phyloP scores from a whole-genome alignment of 2,329 filamentous ascomycete species.

The Raffaelea ambrosiae region DNA sequence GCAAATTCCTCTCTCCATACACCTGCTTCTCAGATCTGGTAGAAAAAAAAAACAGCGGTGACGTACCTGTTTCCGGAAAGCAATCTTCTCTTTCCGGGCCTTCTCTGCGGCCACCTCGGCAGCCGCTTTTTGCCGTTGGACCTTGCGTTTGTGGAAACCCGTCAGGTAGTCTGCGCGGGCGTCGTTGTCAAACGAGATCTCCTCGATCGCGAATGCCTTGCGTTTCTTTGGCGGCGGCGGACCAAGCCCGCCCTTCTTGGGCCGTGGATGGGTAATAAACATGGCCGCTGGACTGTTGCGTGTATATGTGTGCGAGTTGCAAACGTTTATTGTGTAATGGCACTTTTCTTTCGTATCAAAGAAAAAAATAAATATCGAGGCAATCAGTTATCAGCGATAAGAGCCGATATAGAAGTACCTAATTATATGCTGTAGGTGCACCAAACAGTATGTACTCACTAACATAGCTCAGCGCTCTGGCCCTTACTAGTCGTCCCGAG shows the following conservation, averaged over 20 bases:
- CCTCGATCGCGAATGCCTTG: slow-evolving; percentile 57
- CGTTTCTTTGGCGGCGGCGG: slow-evolving; percentile 49
- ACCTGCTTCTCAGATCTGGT: no score
- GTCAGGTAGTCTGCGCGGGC: slow-evolving; percentile 83
- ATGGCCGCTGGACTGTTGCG: slow-evolving; percentile 4
- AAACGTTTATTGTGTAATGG: no score
- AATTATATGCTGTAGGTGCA: background rate
- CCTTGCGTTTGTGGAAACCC: slow-evolving; percentile 93
- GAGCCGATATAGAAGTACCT: background rate
- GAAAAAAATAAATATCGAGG: background rate
- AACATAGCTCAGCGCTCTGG: no score
- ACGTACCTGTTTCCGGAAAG: slow-evolving; percentile 59
- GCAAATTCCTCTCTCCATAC: no score
- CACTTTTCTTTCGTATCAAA: background rate
- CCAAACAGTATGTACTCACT: background rate
- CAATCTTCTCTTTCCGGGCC: slow-evolving; percentile 68
- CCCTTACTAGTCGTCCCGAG: background rate
- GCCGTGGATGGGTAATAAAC: slow-evolving; percentile 48
- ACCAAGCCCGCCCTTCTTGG: slow-evolving; percentile 44
- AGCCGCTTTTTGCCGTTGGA: slow-evolving; percentile 74
- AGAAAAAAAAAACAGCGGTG: background rate
- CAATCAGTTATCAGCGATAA: background rate
- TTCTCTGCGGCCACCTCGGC: slow-evolving; percentile 72
- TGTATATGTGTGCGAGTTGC: no score
- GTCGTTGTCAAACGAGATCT: slow-evolving; percentile 75